Conservation (phyloP, 208 protist genomes). For the Naegleria fowleri region DNA sequence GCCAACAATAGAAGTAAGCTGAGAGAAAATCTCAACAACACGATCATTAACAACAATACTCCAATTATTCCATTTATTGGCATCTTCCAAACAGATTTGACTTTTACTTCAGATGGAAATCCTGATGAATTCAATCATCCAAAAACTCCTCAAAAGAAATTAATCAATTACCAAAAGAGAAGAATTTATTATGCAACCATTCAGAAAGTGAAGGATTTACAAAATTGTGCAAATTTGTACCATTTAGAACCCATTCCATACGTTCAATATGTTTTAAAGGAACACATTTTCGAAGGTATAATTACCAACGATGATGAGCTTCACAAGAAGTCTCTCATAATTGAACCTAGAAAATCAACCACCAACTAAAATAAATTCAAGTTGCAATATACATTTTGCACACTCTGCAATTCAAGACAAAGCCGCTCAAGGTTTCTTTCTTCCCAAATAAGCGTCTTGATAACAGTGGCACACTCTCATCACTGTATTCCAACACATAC, state of each 20-base stretch:
- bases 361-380: no score
- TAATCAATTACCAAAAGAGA: constrained; percentile 14
- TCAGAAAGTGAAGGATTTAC: not conserved
- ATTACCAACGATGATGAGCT: constrained; percentile 37
- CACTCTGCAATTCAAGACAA: no score
- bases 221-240: constrained; percentile 26
- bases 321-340: constrained; percentile 33
- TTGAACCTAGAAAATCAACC: constrained; percentile 29
- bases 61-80: constrained; percentile 43
- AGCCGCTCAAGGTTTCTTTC: no score
- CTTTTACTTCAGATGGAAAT: constrained; percentile 33
- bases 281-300: constrained; percentile 2
- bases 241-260: constrained; percentile 45
- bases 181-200: constrained; percentile 4
- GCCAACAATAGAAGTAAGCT: not conserved
- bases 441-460: no score
- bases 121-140: not conserved
- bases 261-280: constrained; percentile 41
- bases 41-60: not conserved
- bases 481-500: no score
- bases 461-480: no score
- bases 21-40: not conserved
- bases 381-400: no score
- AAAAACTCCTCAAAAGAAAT: not conserved
- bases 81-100: constrained; percentile 42